Evolutionary conservation across 495 filamentous ascomycete genomes (phyloP).

Genomic region (Coniosporium apollinis): DNA sequence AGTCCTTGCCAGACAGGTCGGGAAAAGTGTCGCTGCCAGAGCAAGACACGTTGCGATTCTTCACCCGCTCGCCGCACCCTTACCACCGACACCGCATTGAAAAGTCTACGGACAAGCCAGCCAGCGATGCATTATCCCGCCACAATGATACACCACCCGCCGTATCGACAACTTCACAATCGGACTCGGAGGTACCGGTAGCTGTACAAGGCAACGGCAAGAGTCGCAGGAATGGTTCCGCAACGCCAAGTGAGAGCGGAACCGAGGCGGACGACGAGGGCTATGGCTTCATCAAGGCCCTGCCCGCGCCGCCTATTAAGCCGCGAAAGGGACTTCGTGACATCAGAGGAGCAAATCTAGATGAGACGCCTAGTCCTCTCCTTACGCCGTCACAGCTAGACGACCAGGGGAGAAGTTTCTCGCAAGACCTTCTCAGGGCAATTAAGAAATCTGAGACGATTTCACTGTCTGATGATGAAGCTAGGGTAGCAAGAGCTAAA

Average conservation of each 20-base stretch:
- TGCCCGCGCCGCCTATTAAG: constrained; percentile 56
- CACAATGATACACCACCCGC: background rate
- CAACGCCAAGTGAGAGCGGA: constrained; percentile 60
- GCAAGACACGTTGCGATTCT: background rate
- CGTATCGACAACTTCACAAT: background rate
- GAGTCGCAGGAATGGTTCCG: background rate
- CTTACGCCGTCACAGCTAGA: constrained; percentile 42
- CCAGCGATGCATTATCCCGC: too few relatives aligned
- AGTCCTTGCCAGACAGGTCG: too few relatives aligned
- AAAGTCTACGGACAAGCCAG: background rate
- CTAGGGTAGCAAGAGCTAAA: constrained; percentile 14
- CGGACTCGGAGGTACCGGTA: background rate
- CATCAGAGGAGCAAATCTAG: constrained; percentile 12
- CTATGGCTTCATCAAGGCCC: constrained; percentile 50
- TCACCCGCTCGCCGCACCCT: background rate
- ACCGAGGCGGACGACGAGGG: constrained; percentile 85
- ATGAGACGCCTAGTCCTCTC: constrained; percentile 32
- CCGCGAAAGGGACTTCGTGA: constrained; percentile 56
- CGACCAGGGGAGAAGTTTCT: constrained; percentile 29
- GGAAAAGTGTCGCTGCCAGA: too few relatives aligned
- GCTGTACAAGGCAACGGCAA: background rate
- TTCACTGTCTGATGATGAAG: constrained; percentile 11
- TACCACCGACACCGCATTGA: background rate
- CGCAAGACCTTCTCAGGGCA: constrained; percentile 6
- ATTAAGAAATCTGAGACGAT: background rate